Percentiles rank a stretch among this genome's conserved stretches.
These are phyloP conservation scores for Podila verticillata DNA, from an alignment of 192 early-diverging fungal genomes.

Conservation along the genomic window DNA sequence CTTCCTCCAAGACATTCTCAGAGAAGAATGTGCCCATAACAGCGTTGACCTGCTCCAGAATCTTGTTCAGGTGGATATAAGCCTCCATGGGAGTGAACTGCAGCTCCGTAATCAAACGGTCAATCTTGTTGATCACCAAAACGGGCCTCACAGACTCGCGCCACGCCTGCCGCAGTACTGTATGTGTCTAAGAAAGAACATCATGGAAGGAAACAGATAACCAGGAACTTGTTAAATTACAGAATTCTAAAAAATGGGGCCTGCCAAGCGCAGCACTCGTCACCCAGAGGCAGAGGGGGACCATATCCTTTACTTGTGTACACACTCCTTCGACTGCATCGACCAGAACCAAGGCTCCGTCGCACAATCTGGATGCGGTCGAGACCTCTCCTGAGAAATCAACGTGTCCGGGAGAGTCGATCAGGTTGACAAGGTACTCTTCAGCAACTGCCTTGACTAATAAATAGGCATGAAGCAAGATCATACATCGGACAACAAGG, in stretches of 20 bases:
- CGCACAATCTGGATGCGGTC: conserved; percentile 96
- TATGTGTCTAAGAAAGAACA: conserved; percentile 76
- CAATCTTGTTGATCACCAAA: conserved; percentile 99
- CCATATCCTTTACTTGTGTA: conserved; percentile 76
- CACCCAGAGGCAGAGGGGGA: no score
- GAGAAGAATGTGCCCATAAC: conserved; percentile 94
- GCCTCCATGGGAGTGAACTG: conserved; percentile 93
- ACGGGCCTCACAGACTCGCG: conserved; percentile 89
- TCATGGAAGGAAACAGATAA: neutral
- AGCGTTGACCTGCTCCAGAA: conserved; percentile 97
- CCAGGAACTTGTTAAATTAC: no score
- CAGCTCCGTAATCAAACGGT: conserved; percentile 93
- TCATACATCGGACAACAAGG: no score
- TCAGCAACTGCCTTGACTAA: conserved; percentile 27
- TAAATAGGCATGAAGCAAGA: neutral
- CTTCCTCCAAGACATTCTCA: conserved; percentile 87
- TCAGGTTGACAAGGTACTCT: conserved; percentile 95
- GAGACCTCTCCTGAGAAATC: conserved; percentile 99
- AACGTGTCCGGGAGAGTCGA: conserved; percentile 98
- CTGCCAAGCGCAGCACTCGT: no score
- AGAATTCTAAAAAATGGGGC: no score
- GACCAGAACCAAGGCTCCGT: conserved; percentile 94
- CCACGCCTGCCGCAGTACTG: conserved; percentile 96
- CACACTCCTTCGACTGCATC: conserved; percentile 99
- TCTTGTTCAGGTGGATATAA: conserved; percentile 90